Percentiles rank a stretch among this genome's conserved stretches.
These are phyloP conservation scores for Fusarium humuli DNA, from an alignment of 2,329 filamentous ascomycete genomes.

Conservation along the genomic window DNA sequence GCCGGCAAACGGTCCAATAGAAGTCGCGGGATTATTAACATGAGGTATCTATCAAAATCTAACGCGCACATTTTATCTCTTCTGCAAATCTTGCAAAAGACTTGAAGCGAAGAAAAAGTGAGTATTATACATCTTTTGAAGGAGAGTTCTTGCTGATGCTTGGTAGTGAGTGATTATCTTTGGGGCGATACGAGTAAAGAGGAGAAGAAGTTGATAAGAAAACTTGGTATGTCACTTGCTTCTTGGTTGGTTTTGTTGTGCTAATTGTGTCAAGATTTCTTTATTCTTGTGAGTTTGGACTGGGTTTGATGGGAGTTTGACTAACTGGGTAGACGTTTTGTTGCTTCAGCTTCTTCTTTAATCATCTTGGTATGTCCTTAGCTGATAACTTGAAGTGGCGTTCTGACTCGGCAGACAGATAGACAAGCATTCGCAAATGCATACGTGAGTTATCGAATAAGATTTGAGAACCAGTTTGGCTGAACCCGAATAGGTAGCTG, in stretches of 20 bases:
- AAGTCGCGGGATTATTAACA: conserved; percentile 19
- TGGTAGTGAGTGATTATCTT: conserved; percentile 22
- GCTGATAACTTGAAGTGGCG: accelerated
- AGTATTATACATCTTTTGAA: no score
- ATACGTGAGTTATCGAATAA: background rate
- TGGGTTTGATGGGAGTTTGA: accelerated
- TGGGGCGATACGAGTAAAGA: conserved; percentile 35
- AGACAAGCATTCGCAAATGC: conserved; percentile 35
- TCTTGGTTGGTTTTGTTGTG: accelerated
- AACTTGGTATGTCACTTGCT: conserved; percentile 17
- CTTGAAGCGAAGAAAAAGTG: background rate
- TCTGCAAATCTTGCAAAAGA: background rate
- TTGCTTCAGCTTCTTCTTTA: conserved; percentile 38
- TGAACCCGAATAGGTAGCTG: conserved; percentile 49
- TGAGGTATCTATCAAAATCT: background rate
- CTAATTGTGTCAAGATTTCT: conserved; percentile 42
- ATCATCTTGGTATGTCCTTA: conserved; percentile 15
- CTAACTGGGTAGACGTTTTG: conserved; percentile 18
- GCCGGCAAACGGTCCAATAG: conserved; percentile 3
- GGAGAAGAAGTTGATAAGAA: conserved; percentile 34
- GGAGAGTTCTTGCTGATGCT: background rate
- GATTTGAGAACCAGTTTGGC: accelerated
- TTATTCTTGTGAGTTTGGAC: conserved; percentile 45
- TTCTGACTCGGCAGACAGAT: background rate
- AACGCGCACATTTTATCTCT: background rate